phyloP scores from a whole-genome alignment of 345 rosid genomes.

The Arabidopsis thaliana region TAIR10.1 NC_003071.7:16686501-16687000 shows the following conservation, averaged over 20 bases:
- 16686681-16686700: slow-evolving; percentile 39
- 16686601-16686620: slow-evolving; percentile 27
- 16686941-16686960: not conserved
- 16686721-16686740: slow-evolving; percentile 28
- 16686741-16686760: slow-evolving; percentile 1
- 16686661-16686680: slow-evolving; percentile 21
- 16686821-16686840: slow-evolving; percentile 37
- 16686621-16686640: not conserved
- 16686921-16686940: not conserved
- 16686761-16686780: not conserved
- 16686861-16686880: not conserved
- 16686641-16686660: not conserved
- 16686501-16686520: not conserved
- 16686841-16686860: not conserved
- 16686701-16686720: not conserved
- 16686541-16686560: slow-evolving; percentile 16
- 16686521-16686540: not conserved
- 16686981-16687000: too few relatives aligned
- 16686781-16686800: not conserved
- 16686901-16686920: not conserved
- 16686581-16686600: slow-evolving; percentile 16
- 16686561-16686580: slow-evolving; percentile 15
- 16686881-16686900: not conserved
- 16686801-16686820: slow-evolving; percentile 40
- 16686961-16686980: too few relatives aligned